A percentile compares a stretch with the other conserved stretches of the same genome.
Evolutionary conservation across 305 asterid genomes (phyloP).

Genomic region (Fraxinus ornus): DNA sequence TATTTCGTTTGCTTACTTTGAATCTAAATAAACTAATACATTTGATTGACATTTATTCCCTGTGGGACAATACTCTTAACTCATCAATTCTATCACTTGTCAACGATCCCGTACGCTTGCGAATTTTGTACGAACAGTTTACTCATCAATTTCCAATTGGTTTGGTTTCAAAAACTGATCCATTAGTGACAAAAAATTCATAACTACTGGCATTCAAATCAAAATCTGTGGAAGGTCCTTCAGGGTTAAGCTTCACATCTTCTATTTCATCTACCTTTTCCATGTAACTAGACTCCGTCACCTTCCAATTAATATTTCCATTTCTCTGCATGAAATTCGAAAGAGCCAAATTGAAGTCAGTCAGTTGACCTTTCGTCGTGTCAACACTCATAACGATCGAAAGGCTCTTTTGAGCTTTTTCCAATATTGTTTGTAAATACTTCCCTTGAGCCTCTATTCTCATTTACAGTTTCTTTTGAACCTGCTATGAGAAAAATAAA

Average conservation of each 20-base stretch:
- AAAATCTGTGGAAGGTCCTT: slow-evolving; percentile 53
- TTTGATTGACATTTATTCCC: too few species aligned
- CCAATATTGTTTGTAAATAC: slow-evolving; percentile 76
- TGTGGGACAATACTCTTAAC: too few species aligned
- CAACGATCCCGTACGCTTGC: too few species aligned
- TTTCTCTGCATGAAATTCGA: slow-evolving; percentile 63
- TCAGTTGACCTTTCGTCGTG: slow-evolving; percentile 55
- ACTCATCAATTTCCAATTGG: slow-evolving; percentile 31
- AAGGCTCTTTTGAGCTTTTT: slow-evolving; percentile 65
- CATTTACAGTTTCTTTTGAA: slow-evolving; percentile 80
- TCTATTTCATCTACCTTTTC: slow-evolving; percentile 25
- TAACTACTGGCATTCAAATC: slow-evolving; percentile 64
- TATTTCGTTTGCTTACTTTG: too few species aligned
- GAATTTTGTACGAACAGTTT: background rate
- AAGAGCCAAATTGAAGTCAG: slow-evolving; percentile 63
- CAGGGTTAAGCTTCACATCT: slow-evolving; percentile 36
- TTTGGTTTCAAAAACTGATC: slow-evolving; percentile 35
- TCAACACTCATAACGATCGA: slow-evolving; percentile 45
- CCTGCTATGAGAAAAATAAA: slow-evolving; percentile 36
- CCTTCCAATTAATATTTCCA: slow-evolving; percentile 16
- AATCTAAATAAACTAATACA: too few species aligned
- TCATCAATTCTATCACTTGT: too few species aligned
- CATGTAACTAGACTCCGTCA: slow-evolving; percentile 23
- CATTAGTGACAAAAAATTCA: slow-evolving; percentile 45
- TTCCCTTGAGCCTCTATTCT: slow-evolving; percentile 92